These are phyloP conservation scores for Filobasidium wieringae DNA, from an alignment of 768 basidiomycete genomes.

Conservation along the genomic window DNA sequence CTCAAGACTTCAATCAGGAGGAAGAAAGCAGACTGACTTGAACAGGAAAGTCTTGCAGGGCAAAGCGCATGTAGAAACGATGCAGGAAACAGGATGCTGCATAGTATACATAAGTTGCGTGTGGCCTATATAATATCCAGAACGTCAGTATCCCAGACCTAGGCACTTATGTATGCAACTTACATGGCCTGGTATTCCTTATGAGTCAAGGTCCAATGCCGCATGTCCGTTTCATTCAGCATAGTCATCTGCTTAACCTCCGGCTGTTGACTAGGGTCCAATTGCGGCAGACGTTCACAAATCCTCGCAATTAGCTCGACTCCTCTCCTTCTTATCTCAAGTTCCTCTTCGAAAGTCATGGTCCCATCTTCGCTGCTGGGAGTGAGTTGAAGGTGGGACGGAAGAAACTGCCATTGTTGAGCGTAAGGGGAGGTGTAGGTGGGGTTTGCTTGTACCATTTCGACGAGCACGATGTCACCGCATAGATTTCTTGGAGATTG, in stretches of 20 bases:
- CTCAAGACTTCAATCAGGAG: background rate
- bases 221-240: background rate
- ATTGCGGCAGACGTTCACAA: background rate
- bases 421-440: background rate
- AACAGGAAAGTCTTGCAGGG: background rate
- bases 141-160: too few species aligned
- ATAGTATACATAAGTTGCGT: background rate
- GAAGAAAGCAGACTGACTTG: background rate
- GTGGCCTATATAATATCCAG: background rate
- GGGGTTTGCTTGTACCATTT: background rate
- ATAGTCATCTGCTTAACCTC: background rate
- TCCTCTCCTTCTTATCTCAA: background rate
- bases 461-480: too few species aligned
- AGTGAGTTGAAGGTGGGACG: background rate
- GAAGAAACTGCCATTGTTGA: background rate
- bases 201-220: background rate
- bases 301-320: background rate
- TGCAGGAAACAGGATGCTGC: background rate
- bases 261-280: background rate
- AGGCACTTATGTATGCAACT: background rate
- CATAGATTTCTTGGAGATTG: too few species aligned
- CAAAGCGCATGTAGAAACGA: conserved; percentile 10
- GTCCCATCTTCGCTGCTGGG: background rate
- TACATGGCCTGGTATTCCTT: background rate
- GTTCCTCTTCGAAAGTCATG: background rate